A percentile compares a stretch with the other conserved stretches of the same genome.
phyloP scores from a whole-genome alignment of 805 yeast species.

The Kluyveromyces lactis region DNA sequence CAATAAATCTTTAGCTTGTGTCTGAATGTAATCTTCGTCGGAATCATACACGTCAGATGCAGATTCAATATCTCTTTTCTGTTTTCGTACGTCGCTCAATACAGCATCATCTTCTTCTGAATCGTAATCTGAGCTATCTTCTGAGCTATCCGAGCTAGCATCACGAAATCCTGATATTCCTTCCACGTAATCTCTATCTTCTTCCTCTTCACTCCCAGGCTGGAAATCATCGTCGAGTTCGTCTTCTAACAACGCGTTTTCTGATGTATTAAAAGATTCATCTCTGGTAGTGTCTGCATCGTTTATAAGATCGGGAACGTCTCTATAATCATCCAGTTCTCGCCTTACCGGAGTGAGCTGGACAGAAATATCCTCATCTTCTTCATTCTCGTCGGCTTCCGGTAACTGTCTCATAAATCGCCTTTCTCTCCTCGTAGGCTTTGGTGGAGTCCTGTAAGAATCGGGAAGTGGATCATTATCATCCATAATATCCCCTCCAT shows the following conservation, averaged over 20 bases:
- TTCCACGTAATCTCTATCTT: conserved; percentile 29
- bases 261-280: conserved; percentile 27
- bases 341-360: conserved; percentile 10
- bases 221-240: conserved; percentile 20
- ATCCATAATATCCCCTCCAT: neutral
- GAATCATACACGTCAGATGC: conserved; percentile 15
- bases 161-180: conserved; percentile 11
- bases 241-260: conserved; percentile 24
- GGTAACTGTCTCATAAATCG: conserved; percentile 2
- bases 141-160: conserved; percentile 10
- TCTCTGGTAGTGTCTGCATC: conserved; percentile 51
- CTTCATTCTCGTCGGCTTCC: conserved; percentile 3
- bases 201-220: conserved; percentile 15
- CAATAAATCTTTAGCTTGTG: conserved; percentile 13
- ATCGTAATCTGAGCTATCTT: conserved; percentile 9
- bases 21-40: conserved; percentile 18
- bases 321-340: conserved; percentile 35
- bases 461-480: neutral
- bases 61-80: conserved; percentile 11
- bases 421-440: neutral
- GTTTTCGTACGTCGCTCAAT: conserved; percentile 6
- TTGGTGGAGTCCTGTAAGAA: conserved; percentile 1
- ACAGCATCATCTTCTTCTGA: conserved; percentile 10
- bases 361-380: conserved; percentile 2
- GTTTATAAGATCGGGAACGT: conserved; percentile 66